Evolutionary conservation across 2,329 filamentous ascomycete genomes (phyloP).

Genomic region (Pleomassaria siparia): DNA sequence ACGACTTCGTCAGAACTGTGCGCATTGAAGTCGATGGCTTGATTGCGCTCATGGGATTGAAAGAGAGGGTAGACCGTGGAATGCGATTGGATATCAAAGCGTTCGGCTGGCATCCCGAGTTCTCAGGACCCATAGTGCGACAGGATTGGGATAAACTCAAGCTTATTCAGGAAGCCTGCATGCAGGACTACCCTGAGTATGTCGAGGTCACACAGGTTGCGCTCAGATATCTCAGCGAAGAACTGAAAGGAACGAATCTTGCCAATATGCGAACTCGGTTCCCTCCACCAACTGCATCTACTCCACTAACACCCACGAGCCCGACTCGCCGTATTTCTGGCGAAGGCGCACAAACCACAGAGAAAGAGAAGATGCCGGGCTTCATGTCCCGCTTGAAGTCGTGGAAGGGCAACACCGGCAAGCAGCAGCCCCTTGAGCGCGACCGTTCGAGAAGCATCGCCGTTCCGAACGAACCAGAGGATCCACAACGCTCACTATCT

Average conservation of each 20-base stretch:
- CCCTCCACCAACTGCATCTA: constrained; percentile 1
- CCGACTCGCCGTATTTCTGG: constrained; percentile 22
- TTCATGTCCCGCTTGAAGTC: constrained; percentile 32
- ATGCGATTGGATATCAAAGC: constrained; percentile 49
- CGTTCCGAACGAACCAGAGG: constrained; percentile 15
- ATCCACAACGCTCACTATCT: constrained; percentile 33
- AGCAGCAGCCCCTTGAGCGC: not conserved
- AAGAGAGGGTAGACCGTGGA: constrained; percentile 48
- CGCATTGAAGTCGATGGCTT: constrained; percentile 48
- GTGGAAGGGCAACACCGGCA: constrained; percentile 24
- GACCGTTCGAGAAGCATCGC: constrained; percentile 22
- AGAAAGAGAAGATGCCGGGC: constrained; percentile 30
- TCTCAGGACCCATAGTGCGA: constrained; percentile 33
- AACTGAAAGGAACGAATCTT: constrained; percentile 30
- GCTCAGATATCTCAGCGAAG: constrained; percentile 46
- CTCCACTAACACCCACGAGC: not conserved
- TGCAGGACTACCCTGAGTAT: constrained; percentile 49
- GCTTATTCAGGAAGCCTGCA: constrained; percentile 47
- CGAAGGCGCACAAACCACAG: constrained; percentile 18
- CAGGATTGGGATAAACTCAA: constrained; percentile 46
- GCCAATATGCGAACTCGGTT: constrained; percentile 20
- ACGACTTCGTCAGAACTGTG: constrained; percentile 44
- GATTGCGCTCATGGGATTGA: constrained; percentile 46
- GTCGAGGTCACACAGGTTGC: constrained; percentile 45
- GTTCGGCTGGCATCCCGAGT: constrained; percentile 53